Percentiles rank a stretch among this genome's conserved stretches.
Evolutionary conservation across 2,329 filamentous ascomycete species (phyloP).

Genomic region (Alternaria gaisen): DNA sequence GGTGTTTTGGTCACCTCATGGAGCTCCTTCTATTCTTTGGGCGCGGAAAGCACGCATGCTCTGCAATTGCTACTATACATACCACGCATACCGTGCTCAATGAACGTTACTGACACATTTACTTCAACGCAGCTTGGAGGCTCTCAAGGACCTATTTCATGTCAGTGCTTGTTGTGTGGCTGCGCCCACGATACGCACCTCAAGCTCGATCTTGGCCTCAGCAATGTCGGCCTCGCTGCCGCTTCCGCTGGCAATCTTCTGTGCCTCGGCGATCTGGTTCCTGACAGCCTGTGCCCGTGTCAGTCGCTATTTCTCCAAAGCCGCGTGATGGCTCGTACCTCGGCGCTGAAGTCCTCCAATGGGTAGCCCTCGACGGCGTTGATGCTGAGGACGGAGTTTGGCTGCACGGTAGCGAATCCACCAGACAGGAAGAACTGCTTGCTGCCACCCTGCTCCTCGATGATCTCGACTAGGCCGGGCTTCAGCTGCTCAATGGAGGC

Average conservation of each 20-base stretch:
- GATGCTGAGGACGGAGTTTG: slow-evolving; percentile 93
- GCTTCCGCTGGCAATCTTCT: slow-evolving; percentile 89
- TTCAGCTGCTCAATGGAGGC: slow-evolving; percentile 99
- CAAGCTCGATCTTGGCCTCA: slow-evolving; percentile 98
- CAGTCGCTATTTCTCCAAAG: slow-evolving; percentile 17
- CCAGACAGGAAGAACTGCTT: slow-evolving; percentile 99
- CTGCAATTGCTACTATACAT: slow-evolving; percentile 19
- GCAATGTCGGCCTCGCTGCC: slow-evolving; percentile 98
- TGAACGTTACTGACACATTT: slow-evolving; percentile 62
- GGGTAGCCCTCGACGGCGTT: slow-evolving; percentile 96
- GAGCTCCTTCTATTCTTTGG: slow-evolving; percentile 48
- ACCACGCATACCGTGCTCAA: slow-evolving; percentile 29
- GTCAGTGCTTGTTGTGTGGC: slow-evolving; percentile 46
- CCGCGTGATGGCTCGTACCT: slow-evolving; percentile 57
- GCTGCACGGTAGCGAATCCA: slow-evolving; percentile 96
- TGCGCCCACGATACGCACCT: slow-evolving; percentile 68
- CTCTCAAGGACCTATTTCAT: slow-evolving; percentile 77
- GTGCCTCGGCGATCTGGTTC: slow-evolving; percentile 90
- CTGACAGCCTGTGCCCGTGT: slow-evolving; percentile 69
- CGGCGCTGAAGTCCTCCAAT: slow-evolving; percentile 93
- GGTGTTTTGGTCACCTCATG: slow-evolving; percentile 37
- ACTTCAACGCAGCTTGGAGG: slow-evolving; percentile 82
- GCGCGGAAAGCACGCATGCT: slow-evolving; percentile 40
- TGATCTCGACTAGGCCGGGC: slow-evolving; percentile 92
- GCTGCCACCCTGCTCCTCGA: slow-evolving; percentile 87